Evolutionary conservation across 352 stramenopile species (phyloP), one percentile per base, ranked within the genome.

Genomic region (Aphanomyces euteiches): DNA sequence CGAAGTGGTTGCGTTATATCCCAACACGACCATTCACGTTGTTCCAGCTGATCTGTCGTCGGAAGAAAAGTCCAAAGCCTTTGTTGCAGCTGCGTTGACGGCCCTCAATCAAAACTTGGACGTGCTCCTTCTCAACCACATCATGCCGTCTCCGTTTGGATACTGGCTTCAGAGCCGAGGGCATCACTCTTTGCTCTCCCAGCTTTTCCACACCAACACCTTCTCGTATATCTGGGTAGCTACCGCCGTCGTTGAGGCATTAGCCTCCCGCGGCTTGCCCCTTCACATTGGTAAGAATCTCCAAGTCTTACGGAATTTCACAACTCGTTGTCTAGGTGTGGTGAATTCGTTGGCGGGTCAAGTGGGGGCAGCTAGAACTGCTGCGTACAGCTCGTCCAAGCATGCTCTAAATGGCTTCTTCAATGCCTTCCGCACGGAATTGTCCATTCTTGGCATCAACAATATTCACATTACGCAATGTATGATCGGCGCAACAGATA

Each of bases 131-230:
- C 43, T 50, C 43, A 50, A 50, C 43, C 43, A 50, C 43, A 50
- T 50, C 10, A n/a, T n/a, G 43, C 43, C 43, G 17, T 50, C 43
- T 12, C 43, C 43, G 43, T 50, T 50, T 50, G 43, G 43, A 50
- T n/a, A 3, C 43, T 50, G 10, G 10, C 43, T 50, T n/a, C 43
- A 50, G 17, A n/a, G 17, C 17, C 10, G 1, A 12, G 17, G 17
- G 43, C 10, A 50, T n/a, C 43, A 50, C 17, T 50, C 43, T 12
- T 12, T n/a, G 43, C 43, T 50, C 1, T 50, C 43, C 10, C 17
- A 12, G 43, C 43, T 50, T n/a, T 50, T 50, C 43, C 43, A 50
- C 43, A 50, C 43, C 43, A 50, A 50, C 43, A 50, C 43, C 10
- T 50, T 50, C 17, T 50, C 43, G 17, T 50, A 50, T n/a, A 50